Base-by-base conservation (phyloP, 192 early-diverging fungal species). In the Coemansia sp. region DNA sequence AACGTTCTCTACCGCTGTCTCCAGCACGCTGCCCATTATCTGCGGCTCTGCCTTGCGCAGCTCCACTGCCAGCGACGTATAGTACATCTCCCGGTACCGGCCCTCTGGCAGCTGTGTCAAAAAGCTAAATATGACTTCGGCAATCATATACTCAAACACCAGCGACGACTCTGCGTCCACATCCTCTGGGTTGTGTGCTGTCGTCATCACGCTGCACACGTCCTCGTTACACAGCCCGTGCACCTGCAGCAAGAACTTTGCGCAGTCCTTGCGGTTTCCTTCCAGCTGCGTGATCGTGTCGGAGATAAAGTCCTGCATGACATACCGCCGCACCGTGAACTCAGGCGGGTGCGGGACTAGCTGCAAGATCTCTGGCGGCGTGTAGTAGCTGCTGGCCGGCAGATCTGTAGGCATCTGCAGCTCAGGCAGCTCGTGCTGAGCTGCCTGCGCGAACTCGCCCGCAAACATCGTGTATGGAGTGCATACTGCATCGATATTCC, bases 261-360 rank as follows among this genome's bases (percentile, higher is more conserved):
- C 82, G 59, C 87, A 90, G 72, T 98, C 94, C 62, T 88, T 92
- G 69, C 95, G 96, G 78, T 99, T 99, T 50, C 84, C 83, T 48
- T 92, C 89, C 42, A 93, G 91, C 46, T 93, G 79, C 32, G 85
- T 70, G 12, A 96, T 63, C 8, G 87, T 88, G 66, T 99, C 96
- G 3, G 76, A 60, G 37, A 90, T 80, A 26, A 90, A 68, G 60
- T 97, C 94, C 59, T 87, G 81, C 53, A 96, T 58, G 40, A 99
- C 76, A 69, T 47, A 78, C 47, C 59, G 49, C 34, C 59, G 64
- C 56, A 78, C 69, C 5, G 56, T 40, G 15, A 51, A 50, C 43
- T 68, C 69, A 5, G 66, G 20, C 7, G 59, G 79, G 40, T 60
- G 71, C 20, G 59, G 69, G 36, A 63, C 73, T 17, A 73, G 71